These are phyloP conservation scores for Onygenales sp. DNA, from an alignment of 2,329 filamentous ascomycete genomes.

Conservation along the genomic window DNA sequence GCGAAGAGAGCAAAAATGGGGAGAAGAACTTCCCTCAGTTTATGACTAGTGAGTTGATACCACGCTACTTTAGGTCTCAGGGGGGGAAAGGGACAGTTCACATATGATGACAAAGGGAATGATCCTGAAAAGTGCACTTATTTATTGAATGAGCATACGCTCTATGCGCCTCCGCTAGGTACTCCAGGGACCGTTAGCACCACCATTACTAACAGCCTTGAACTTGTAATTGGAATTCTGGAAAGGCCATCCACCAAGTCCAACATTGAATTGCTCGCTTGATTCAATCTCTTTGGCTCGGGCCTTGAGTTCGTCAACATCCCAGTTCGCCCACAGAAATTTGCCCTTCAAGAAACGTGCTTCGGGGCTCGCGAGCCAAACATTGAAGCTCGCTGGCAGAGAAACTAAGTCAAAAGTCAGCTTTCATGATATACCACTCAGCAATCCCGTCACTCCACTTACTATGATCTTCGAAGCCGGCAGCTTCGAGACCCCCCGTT, in stretches of 20 bases:
- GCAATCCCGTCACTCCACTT: conserved; percentile 9
- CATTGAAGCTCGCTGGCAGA: conserved; percentile 19
- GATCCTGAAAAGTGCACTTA: too few species aligned
- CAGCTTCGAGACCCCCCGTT: conserved; percentile 13
- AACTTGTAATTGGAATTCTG: background rate
- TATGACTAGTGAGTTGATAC: too few species aligned
- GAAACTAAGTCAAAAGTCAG: conserved; percentile 14
- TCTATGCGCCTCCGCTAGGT: too few species aligned
- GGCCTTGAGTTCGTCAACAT: conserved; percentile 31
- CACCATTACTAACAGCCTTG: too few species aligned
- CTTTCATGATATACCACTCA: conserved; percentile 4
- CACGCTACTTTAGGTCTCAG: too few species aligned
- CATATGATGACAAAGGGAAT: too few species aligned
- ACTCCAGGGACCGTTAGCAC: too few species aligned
- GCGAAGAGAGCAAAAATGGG: too few species aligned
- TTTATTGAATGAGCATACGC: too few species aligned
- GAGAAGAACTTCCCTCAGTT: too few species aligned
- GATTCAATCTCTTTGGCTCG: conserved; percentile 23
- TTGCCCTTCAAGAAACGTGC: conserved; percentile 30
- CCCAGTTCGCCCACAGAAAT: conserved; percentile 30
- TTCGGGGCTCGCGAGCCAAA: conserved; percentile 32
- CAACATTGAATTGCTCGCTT: background rate
- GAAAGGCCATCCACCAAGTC: background rate
- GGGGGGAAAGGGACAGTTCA: too few species aligned
- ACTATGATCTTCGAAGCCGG: conserved; percentile 21